phyloP scores from a whole-genome alignment of 352 stramenopile species.

The Ophiocytium majus region DNA sequence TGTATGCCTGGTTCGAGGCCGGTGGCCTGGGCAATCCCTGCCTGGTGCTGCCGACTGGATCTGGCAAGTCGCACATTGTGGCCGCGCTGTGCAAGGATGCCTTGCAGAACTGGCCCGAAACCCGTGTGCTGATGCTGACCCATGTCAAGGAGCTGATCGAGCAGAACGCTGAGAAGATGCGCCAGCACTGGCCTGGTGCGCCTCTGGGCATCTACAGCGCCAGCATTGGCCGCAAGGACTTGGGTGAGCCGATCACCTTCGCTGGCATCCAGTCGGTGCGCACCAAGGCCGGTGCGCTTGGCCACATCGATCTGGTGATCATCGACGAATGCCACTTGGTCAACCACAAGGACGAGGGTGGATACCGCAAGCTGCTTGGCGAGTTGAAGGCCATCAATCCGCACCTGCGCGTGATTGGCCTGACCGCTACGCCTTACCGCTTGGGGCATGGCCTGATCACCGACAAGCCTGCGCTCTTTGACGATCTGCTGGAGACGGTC shows the following conservation, averaged over 20 bases:
- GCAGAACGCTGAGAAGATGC: slow-evolving; percentile 2
- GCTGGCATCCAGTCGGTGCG: neutral
- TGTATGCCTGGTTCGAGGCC: too few relatives aligned
- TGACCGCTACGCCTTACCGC: neutral
- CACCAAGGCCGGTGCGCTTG: neutral
- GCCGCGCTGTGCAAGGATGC: neutral
- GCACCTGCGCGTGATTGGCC: neutral
- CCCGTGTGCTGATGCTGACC: neutral
- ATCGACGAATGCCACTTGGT: neutral
- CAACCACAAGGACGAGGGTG: neutral
- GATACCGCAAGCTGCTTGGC: neutral
- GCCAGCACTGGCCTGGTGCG: neutral
- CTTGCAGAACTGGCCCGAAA: neutral
- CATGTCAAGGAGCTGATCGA: slow-evolving; percentile 8
- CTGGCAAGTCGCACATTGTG: neutral
- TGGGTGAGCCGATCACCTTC: neutral
- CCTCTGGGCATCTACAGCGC: neutral
- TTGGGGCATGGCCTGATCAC: neutral
- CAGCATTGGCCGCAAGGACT: neutral
- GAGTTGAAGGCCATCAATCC: neutral
- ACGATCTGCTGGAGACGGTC: neutral
- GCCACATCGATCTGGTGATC: neutral
- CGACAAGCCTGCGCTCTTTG: neutral
- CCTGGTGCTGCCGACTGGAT: slow-evolving; percentile 8
- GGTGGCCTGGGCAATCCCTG: too few relatives aligned